A percentile compares a stretch with the other conserved stretches of the same genome.
Evolutionary conservation across 2,329 filamentous ascomycete species (phyloP).

Genomic region (Pezicula radicicola): DNA sequence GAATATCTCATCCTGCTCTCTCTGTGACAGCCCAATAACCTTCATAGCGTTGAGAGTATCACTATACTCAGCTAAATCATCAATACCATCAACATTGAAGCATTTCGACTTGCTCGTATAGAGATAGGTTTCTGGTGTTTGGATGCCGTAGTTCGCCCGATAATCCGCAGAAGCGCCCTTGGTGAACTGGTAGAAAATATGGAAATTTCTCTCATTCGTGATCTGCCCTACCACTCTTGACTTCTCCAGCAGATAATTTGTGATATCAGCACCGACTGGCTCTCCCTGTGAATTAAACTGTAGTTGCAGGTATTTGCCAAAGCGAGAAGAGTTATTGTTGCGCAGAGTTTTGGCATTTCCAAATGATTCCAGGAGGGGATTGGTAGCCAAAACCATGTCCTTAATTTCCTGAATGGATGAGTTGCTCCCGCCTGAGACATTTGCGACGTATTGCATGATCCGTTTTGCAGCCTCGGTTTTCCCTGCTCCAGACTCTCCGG

Average conservation of each 20-base stretch:
- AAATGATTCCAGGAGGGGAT: slow-evolving; percentile 94
- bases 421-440: slow-evolving; percentile 75
- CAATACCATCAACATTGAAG: slow-evolving; percentile 89
- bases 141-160: slow-evolving; percentile 82
- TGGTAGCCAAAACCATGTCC: slow-evolving; percentile 98
- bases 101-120: slow-evolving; percentile 96
- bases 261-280: slow-evolving; percentile 94
- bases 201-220: slow-evolving; percentile 92
- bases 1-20: slow-evolving; percentile 95
- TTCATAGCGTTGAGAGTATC: slow-evolving; percentile 95
- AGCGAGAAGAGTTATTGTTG: slow-evolving; percentile 98
- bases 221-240: slow-evolving; percentile 94
- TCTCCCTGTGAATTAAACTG: slow-evolving; percentile 92
- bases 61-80: slow-evolving; percentile 83
- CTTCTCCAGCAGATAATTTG: slow-evolving; percentile 96
- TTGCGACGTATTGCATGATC: slow-evolving; percentile 99
- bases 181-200: slow-evolving; percentile 99
- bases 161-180: slow-evolving; percentile 90
- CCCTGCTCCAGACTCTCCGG: slow-evolving; percentile 94
- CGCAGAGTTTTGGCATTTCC: slow-evolving; percentile 96
- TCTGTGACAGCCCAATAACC: slow-evolving; percentile 82
- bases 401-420: slow-evolving; percentile 90
- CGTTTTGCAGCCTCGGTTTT: slow-evolving; percentile 99
- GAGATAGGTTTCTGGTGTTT: slow-evolving; percentile 86
- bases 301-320: slow-evolving; percentile 97